Base-by-base conservation (phyloP, 805 yeast genomes). In the Danielia oregonensis region DNA sequence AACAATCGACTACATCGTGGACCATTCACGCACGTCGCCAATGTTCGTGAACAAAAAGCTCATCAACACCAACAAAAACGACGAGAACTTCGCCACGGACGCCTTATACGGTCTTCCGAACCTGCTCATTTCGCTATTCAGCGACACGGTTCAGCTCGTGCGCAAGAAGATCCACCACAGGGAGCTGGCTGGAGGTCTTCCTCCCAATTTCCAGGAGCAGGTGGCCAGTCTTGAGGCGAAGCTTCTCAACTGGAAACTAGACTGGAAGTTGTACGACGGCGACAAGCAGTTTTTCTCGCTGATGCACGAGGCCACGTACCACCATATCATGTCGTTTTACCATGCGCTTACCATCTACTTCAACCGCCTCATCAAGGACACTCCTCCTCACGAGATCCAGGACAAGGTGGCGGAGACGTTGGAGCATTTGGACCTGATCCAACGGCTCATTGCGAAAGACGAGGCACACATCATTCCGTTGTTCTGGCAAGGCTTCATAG, bases 401-500 rank as follows among this genome's bases (percentile, higher is more conserved):
- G 67, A 68, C 11, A 69, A 78, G 35, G 86, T 85, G 2, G 70
- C 65, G 27, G 65, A 69, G 24, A 83, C 85, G 2, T 64, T 86
- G 32, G 61, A 67, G 16, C 87, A 82, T 51, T 61, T 86, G 44
- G 78, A 81, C 48, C 65, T 70, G 36, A 73, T 87, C 36, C 84
- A 79, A 37, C 52, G 56, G 26, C 61, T 85, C 31, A 77, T 81
- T 22, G 71, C 72, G 5, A 60, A 69, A 14, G 78, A 75, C 17
- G 63, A 66, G 33, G 78, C 81, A 1, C 72, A 82, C 14, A 77
- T 78, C 32, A 76, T 82, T 23, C 95, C 96, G 4, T 62, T 86
- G 22, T 78, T 86, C 48, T 87, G 95, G 93, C 91, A 84, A 51
- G 94, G 93, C 0, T 87, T 87, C 46, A 81, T 87, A 28, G 88